Percentiles rank a stretch among this genome's conserved stretches.
These are phyloP conservation scores for Sicyos baderoa DNA, from an alignment of 306 rosid species.

Conservation along the genomic window DNA sequence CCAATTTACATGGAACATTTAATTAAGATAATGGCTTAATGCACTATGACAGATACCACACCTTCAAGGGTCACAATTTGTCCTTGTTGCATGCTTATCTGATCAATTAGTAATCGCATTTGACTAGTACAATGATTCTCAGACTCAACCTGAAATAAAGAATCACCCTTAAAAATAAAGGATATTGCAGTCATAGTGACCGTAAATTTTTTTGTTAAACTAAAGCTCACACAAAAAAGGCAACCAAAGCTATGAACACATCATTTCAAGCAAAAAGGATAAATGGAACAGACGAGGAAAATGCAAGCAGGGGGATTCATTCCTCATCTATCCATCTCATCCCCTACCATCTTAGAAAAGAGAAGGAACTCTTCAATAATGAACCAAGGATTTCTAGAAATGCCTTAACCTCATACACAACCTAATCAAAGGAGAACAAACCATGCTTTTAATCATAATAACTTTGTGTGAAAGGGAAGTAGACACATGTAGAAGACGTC, in stretches of 20 bases:
- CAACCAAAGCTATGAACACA: background rate
- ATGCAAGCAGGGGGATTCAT: no score
- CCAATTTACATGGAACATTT: background rate
- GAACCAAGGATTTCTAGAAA: no score
- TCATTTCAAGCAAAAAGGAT: background rate
- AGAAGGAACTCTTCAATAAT: no score
- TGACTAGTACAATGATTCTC: slow-evolving; percentile 74
- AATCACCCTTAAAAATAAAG: background rate
- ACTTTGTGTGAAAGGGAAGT: no score
- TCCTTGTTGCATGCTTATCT: slow-evolving; percentile 84
- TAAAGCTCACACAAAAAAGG: background rate
- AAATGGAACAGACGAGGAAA: no score
- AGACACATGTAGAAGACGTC: no score
- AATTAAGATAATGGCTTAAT: background rate
- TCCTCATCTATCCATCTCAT: no score
- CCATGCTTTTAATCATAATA: no score
- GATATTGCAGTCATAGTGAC: background rate
- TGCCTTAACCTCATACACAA: no score
- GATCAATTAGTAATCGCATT: slow-evolving; percentile 63
- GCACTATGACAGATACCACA: slow-evolving; percentile 19
- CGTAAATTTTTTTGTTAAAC: background rate
- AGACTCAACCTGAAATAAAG: slow-evolving; percentile 54
- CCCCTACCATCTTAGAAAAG: no score
- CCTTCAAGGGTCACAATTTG: slow-evolving; percentile 67
- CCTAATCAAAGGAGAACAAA: no score